These are phyloP conservation scores for Inosperma sp. DNA, from an alignment of 768 basidiomycete species.

Conservation along the genomic window DNA sequence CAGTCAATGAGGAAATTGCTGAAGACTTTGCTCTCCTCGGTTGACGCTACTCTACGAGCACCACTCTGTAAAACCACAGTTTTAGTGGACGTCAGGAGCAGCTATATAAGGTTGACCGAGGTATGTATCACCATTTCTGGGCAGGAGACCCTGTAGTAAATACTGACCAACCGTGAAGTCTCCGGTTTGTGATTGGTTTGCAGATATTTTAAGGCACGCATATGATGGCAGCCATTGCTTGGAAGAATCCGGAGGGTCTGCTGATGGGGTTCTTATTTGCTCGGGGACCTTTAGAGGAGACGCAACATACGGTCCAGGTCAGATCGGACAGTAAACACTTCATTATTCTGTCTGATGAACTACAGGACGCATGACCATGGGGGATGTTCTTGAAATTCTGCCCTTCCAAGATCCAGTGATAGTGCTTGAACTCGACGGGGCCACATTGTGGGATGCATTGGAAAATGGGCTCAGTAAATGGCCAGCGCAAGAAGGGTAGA, in stretches of 20 bases:
- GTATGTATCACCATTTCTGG: constrained; percentile 30
- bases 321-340: constrained; percentile 1
- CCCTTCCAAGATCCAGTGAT: constrained; percentile 86
- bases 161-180: constrained; percentile 38
- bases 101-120: constrained; percentile 70
- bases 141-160: not conserved
- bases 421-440: constrained; percentile 75
- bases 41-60: constrained; percentile 63
- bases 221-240: constrained; percentile 68
- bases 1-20: constrained; percentile 53
- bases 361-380: constrained; percentile 71
- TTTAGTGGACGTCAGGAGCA: constrained; percentile 68
- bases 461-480: constrained; percentile 71
- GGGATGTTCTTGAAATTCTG: constrained; percentile 83
- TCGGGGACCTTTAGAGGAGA: constrained; percentile 86
- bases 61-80: constrained; percentile 71
- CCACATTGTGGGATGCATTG: constrained; percentile 72
- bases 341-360: not conserved
- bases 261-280: constrained; percentile 76
- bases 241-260: constrained; percentile 58
- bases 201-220: constrained; percentile 77
- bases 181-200: constrained; percentile 75
- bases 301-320: constrained; percentile 78
- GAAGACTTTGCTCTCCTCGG: constrained; percentile 58
- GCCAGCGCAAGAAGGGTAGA: constrained; percentile 88